Base-by-base conservation (phyloP, 2,329 filamentous ascomycete genomes). In the Geosmithia flava region DNA sequence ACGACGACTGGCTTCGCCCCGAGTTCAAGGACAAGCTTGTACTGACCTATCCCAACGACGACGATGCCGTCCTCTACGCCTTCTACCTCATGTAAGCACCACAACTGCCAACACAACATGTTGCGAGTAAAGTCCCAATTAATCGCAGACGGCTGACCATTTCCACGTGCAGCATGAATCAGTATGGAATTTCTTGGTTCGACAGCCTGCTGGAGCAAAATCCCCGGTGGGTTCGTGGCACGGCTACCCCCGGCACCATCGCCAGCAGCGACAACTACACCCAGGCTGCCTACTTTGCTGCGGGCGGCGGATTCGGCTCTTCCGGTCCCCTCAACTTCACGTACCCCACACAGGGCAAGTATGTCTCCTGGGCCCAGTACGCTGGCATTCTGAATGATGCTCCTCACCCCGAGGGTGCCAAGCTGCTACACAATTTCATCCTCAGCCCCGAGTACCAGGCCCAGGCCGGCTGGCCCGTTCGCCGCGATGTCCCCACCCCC, bases 41-140 rank as follows among this genome's bases (percentile, higher is more conserved):
- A 2, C 55, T 78, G 11, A 76, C 74, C 0, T 78, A 78, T 49
- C 76, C 75, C 10, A 76, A 78, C 50, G 76, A 78, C 41, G 75
- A 79, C 42, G 75, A 79, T 48, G 75, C 75, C 0, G 68, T 78
- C 2, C 59, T 75, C 0, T 77, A 64, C 42, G 68, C 69, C 3
- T 75, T 72, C 42, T 62, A 74, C 41, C 58, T 74, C 1, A 67
- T 77, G 67, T 69, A 56, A 62, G 66, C 55, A 15, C 2, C 11
- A 17, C 19, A 7, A 10, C 27, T 33, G 2, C 4, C 7, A 15
- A 13, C 10, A 2, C 7, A 4, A 2, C 10, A 23, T 7, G 8
- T n/a, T 19, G 40, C 4, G 39, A 45, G 52, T n/a, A n/a, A n/a
- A n/a, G n/a, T n/a, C n/a, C n/a, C n/a, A n/a, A n/a, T n/a, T n/a